These are phyloP conservation scores for Neurospora intermedia DNA, from an alignment of 495 filamentous ascomycete genomes.

Conservation along the genomic window DNA sequence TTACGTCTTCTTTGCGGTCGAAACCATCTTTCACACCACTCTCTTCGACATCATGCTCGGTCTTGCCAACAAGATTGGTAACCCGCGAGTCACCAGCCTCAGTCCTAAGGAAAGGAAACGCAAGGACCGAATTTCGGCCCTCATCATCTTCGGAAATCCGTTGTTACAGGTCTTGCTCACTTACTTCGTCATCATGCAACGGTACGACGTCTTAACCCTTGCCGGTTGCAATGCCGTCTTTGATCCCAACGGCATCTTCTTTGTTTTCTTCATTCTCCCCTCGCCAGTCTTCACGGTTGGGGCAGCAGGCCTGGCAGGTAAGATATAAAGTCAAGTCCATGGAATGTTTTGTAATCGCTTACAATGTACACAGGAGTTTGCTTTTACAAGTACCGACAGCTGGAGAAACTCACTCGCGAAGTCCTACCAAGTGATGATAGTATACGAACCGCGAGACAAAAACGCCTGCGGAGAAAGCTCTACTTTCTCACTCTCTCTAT, in stretches of 20 bases:
- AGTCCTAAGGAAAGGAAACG: constrained; percentile 42
- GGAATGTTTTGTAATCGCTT: constrained; percentile 3
- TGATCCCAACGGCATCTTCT: constrained; percentile 59
- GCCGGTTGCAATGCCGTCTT: constrained; percentile 58
- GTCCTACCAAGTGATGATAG: constrained; percentile 45
- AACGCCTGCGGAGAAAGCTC: constrained; percentile 62
- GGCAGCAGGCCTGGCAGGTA: constrained; percentile 63
- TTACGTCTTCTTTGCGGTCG: constrained; percentile 44
- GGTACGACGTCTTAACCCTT: constrained; percentile 66
- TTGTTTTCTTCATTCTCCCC: constrained; percentile 58
- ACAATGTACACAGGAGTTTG: constrained; percentile 44
- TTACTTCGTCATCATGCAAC: constrained; percentile 54
- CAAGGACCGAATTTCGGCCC: constrained; percentile 45
- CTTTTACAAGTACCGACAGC: constrained; percentile 53
- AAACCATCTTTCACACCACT: constrained; percentile 51
- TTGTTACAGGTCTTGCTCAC: constrained; percentile 54
- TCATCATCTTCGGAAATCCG: constrained; percentile 62
- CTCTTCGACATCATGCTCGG: constrained; percentile 65
- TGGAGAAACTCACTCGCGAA: constrained; percentile 49
- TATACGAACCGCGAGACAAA: constrained; percentile 29
- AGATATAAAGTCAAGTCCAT: constrained; percentile 20
- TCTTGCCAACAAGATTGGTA: constrained; percentile 61
- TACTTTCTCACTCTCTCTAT: constrained; percentile 63
- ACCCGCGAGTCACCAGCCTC: constrained; percentile 40
- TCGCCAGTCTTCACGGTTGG: constrained; percentile 53